phyloP scores from a whole-genome alignment of 2,329 filamentous ascomycete species.

The Arachnomyces sp. region DNA sequence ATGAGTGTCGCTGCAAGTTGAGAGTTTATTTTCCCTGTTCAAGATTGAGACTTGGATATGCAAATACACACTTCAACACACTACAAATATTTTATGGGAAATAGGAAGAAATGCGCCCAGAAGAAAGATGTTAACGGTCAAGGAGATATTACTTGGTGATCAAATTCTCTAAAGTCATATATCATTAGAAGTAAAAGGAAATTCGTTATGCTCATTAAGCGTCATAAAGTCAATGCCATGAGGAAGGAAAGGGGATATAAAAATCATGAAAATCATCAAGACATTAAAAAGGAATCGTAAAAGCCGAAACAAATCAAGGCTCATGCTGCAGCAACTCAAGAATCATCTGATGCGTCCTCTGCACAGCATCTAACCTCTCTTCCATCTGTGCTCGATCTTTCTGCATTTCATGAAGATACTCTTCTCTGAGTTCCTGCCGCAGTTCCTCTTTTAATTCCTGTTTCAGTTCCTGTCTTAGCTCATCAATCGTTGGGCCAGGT shows the following conservation, averaged over 20 bases:
- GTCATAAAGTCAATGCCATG: no score
- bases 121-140: no score
- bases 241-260: not conserved
- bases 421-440: slow-evolving; percentile 24
- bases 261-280: slow-evolving; percentile 1
- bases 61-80: no score
- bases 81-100: no score
- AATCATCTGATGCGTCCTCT: slow-evolving; percentile 35
- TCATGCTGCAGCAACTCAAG: slow-evolving; percentile 33
- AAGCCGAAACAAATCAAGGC: slow-evolving; percentile 15
- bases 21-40: no score
- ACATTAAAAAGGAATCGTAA: slow-evolving; percentile 6
- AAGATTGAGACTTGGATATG: no score
- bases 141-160: no score
- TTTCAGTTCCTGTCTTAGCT: slow-evolving; percentile 20
- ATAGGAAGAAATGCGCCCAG: no score
- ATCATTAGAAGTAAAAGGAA: no score
- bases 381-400: slow-evolving; percentile 26
- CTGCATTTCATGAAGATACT: slow-evolving; percentile 27
- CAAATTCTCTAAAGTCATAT: no score
- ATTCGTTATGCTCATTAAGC: no score
- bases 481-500: not conserved
- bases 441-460: slow-evolving; percentile 27
- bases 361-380: slow-evolving; percentile 30
- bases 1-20: no score